phyloP scores from a whole-genome alignment of 192 early-diverging fungal genomes.

The Coemansia sp. region DNA sequence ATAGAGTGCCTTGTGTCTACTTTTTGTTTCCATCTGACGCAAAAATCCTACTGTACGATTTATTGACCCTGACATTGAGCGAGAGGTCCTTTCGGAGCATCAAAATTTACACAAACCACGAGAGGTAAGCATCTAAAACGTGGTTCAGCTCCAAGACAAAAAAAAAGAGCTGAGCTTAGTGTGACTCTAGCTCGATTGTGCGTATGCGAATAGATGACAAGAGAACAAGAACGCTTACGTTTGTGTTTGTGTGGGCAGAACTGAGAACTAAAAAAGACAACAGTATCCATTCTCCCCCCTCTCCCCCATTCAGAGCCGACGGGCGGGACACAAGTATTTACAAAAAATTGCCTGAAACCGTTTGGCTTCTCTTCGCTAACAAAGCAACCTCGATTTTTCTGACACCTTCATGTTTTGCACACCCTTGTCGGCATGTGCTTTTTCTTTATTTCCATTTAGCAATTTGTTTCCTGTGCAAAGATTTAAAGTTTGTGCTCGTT shows the following conservation, averaged over 20 bases:
- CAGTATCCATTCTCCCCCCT: not conserved
- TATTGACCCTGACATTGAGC: not conserved
- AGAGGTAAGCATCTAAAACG: not conserved
- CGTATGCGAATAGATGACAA: not conserved
- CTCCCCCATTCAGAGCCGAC: not conserved
- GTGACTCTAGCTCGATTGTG: not conserved
- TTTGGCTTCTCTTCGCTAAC: not conserved
- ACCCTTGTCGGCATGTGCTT: not conserved
- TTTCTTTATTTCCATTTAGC: not conserved
- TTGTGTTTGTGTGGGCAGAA: too few species aligned
- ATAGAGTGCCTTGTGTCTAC: not conserved
- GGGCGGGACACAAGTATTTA: not conserved
- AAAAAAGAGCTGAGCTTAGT: not conserved
- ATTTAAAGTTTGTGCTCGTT: not conserved
- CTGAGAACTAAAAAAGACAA: not conserved
- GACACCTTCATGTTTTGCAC: not conserved
- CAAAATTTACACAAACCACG: not conserved
- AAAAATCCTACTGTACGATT: too few species aligned
- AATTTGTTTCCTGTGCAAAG: constrained; percentile 1
- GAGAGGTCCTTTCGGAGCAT: not conserved
- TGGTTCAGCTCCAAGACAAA: not conserved
- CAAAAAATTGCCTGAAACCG: not conserved
- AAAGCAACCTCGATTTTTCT: not conserved
- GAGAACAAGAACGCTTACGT: too few species aligned
- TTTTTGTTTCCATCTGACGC: not conserved